Conservation (phyloP, 805 yeast species). For the Candida lessepsii region DNA sequence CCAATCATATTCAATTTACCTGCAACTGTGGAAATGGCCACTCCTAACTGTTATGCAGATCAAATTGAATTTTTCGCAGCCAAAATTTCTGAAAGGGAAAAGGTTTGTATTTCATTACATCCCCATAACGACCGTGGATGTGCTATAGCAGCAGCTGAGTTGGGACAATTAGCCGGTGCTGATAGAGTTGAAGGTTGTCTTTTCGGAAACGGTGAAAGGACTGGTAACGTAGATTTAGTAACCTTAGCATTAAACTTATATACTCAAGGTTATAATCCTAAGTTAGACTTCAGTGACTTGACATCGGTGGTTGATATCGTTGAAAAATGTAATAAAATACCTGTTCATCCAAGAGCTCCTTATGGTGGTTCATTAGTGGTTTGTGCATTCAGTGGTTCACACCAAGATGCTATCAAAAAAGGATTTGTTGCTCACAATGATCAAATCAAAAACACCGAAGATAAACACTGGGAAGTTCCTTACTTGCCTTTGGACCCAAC, state of each 20-base stretch:
- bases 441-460: conserved; percentile 32
- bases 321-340: conserved; percentile 78
- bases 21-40: conserved; percentile 79
- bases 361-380: conserved; percentile 82
- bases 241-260: conserved; percentile 75
- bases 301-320: conserved; percentile 65
- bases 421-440: conserved; percentile 58
- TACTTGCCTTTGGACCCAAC: conserved; percentile 82
- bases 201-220: conserved; percentile 85
- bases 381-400: conserved; percentile 83
- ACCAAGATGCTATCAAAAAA: conserved; percentile 85
- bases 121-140: conserved; percentile 87
- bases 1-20: conserved; percentile 82
- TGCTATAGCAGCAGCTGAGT: conserved; percentile 85
- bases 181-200: conserved; percentile 84
- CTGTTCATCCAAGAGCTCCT: conserved; percentile 76
- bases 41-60: conserved; percentile 82
- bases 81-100: conserved; percentile 62
- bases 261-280: conserved; percentile 74
- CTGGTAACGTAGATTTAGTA: conserved; percentile 82
- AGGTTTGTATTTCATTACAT: conserved; percentile 71
- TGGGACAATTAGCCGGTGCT: conserved; percentile 83
- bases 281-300: conserved; percentile 69
- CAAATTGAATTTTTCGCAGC: conserved; percentile 74
- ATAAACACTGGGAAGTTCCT: conserved; percentile 66